Conservation (phyloP, 2,329 filamentous ascomycete genomes). For the Penicillium oxalicum region DNA sequence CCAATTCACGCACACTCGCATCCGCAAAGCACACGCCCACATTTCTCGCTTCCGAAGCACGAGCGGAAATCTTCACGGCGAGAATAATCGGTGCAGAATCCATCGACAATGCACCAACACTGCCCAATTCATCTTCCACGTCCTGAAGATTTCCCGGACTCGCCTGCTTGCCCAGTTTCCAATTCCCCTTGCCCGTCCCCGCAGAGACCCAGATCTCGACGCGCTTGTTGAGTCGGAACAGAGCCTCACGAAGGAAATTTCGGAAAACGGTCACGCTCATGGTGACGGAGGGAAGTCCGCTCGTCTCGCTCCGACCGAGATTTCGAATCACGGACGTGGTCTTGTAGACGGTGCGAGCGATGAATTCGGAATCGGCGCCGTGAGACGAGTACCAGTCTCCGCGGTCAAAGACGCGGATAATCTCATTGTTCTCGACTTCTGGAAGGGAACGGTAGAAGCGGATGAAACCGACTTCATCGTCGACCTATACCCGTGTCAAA, state of each 20-base stretch:
- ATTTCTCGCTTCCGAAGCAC: constrained; percentile 72
- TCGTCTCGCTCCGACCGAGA: constrained; percentile 74
- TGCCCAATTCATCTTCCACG: constrained; percentile 88
- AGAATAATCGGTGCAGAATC: constrained; percentile 91
- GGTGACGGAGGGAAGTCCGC: constrained; percentile 86
- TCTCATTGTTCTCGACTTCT: constrained; percentile 54
- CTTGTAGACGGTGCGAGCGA: constrained; percentile 74
- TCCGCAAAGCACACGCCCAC: constrained; percentile 97
- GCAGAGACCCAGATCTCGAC: constrained; percentile 82
- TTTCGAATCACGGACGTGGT: constrained; percentile 92
- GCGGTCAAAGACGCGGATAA: constrained; percentile 85
- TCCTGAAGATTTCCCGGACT: constrained; percentile 96
- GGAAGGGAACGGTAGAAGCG: constrained; percentile 89
- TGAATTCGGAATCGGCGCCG: constrained; percentile 43
- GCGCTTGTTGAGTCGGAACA: constrained; percentile 84
- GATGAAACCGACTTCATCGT: constrained; percentile 96
- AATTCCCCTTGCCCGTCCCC: constrained; percentile 69
- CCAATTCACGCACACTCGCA: constrained; percentile 89
- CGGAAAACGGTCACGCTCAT: constrained; percentile 93
- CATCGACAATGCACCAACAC: constrained; percentile 51
- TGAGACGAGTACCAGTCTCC: constrained; percentile 84
- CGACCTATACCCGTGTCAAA: constrained; percentile 54
- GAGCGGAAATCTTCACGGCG: constrained; percentile 87
- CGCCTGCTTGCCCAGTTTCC: constrained; percentile 86
- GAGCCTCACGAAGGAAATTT: constrained; percentile 87